Percentiles rank a stretch among this genome's conserved stretches.
phyloP scores from a whole-genome alignment of 306 rosid species.

The Malus sieversii region DNA sequence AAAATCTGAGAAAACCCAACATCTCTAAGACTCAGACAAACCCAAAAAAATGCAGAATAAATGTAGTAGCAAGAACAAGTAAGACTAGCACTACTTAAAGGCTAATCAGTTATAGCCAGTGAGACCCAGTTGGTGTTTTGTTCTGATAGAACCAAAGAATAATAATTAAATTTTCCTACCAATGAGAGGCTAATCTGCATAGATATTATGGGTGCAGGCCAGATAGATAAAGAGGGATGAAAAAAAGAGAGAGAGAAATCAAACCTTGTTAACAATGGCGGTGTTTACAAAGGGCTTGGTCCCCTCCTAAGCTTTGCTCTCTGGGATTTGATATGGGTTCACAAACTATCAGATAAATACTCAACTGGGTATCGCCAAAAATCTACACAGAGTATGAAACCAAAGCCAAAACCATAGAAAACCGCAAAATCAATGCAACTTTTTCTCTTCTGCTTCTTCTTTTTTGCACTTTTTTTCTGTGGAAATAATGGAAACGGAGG shows the following conservation, averaged over 20 bases:
- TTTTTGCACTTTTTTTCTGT: neutral
- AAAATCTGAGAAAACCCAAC: constrained; percentile 36
- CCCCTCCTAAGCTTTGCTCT: constrained; percentile 8
- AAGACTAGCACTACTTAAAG: constrained; percentile 10
- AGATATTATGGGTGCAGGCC: neutral
- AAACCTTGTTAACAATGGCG: constrained; percentile 78
- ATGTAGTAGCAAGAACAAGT: constrained; percentile 5
- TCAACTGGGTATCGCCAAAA: constrained; percentile 10
- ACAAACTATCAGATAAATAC: neutral
- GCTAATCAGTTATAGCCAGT: neutral
- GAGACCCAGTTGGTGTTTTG: constrained; percentile 31
- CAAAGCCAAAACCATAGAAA: neutral
- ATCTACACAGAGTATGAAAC: neutral
- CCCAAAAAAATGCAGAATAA: neutral
- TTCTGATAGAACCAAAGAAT: constrained; percentile 49
- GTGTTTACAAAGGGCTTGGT: constrained; percentile 20
- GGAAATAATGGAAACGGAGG: neutral
- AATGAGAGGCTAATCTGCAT: constrained; percentile 4
- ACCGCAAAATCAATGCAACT: constrained; percentile 13
- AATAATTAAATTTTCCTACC: neutral
- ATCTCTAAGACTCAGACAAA: constrained; percentile 17
- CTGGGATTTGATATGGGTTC: constrained; percentile 16
- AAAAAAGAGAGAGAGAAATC: neutral
- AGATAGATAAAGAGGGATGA: neutral
- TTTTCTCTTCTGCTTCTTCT: neutral